Evolutionary conservation across 148 eudicot genomes (phyloP), one percentile per base, ranked within the genome.

Genomic region (Diospyros lotus): DNA sequence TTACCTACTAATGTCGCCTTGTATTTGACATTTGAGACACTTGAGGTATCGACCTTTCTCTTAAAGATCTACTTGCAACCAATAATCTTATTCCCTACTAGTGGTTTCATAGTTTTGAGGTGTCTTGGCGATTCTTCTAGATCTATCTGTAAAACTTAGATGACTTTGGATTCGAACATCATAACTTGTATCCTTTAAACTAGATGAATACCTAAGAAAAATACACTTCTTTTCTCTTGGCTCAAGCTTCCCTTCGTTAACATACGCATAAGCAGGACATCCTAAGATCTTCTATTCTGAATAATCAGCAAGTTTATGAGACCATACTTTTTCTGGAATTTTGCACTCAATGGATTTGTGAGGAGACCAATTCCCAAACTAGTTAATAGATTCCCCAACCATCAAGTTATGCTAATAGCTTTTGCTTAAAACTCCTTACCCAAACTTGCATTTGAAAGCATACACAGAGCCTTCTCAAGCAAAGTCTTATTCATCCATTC

Each of bases 401-500:
- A 65, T n/a, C 64, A 39, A 63, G 54, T 4, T 5, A 44, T 65
- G 8, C 8, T 41, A 43, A 63, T 14, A 5, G 52, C 42, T 41
- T 75, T 43, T 1, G 53, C 38, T 69, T 7, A 77, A 13, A 77
- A 63, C 6, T 4, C 42, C 28, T 63, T 69, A 1, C 4, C 10
- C 45, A 77, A 40, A 2, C 63, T 8, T 0, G 10, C 77, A 66
- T 75, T 75, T n/a, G 42, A 54, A 9, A 44, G 43, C 64, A 75
- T 66, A 65, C 71, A 53, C 0, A 0, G 64, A 3, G 71, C 63
- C 42, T 40, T 75, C 18, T 66, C 43, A 1, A 75, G 42, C 1
- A 75, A 6, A 3, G 17, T 75, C 48, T 1, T 55, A 4, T 66
- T 75, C 75, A 71, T 77, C 8, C 14, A 9, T 77, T 68, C 44